Base-by-base conservation (phyloP, 2,329 filamentous ascomycete genomes). In the Exophiala dermatitidis region DNA sequence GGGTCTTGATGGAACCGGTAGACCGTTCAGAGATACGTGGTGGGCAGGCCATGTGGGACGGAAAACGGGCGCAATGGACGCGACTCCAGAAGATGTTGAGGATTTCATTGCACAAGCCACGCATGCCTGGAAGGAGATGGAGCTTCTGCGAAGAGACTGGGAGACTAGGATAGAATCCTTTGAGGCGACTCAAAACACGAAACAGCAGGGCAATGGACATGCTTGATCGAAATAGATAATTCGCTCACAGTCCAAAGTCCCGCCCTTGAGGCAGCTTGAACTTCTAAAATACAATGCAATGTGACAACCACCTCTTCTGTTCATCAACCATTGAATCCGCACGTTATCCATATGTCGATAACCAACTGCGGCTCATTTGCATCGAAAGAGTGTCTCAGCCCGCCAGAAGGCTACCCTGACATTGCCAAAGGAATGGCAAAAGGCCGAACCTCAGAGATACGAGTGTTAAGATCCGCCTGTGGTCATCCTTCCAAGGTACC, bases 41-140 rank as follows among this genome's bases (percentile, higher is more conserved):
- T 62, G 60, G 72, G 81, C 60, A 70, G 50, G 74, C 41, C 77
- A 74, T 63, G 72, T 75, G 28, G 74, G 77, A 7, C 76, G 88
- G 58, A 84, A 80, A 67, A 73, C 74, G 2, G 78, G 77, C 9
- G 78, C 79, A 1, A 69, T 66, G 28, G 76, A 84, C 49, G 70
- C 83, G 44, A 90, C 82, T 0, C 69, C 77, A 57, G 81, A 86
- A 65, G 75, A 74, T 43, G 74, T 77, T 50, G 72, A 74, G 33
- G 73, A 79, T 57, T 88, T 90, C 64, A 79, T 86, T 67, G 74
- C 76, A 56, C 64, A 78, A 30, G 86, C 84, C 0, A 75, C 71
- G 5, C 66, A 73, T 61, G 81, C 77, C 59, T 91, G 87, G 87
- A 74, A 66, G 56, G 75, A 81, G 69, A 84, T 93, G 77, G 88